Evolutionary conservation across 768 basidiomycete genomes (phyloP), one percentile per base, ranked within the genome.

Genomic region (Agrocybe pediades): DNA sequence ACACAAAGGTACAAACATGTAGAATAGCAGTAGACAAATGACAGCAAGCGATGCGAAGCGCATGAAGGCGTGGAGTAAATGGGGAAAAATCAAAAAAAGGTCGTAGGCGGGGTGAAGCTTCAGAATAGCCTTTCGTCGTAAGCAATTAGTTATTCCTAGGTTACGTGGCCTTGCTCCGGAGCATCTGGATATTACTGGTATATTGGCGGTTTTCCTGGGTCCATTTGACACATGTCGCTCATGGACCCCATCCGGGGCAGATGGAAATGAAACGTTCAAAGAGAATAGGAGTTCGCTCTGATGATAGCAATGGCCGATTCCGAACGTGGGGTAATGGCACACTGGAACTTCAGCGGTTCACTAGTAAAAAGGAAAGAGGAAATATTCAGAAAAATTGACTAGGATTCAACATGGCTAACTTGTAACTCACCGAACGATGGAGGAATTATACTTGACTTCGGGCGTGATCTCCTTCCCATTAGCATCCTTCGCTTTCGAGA

Each of bases 381-480:
- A 39, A 27, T 19, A 3, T 15, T 27, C 11, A 21, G 43, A 26
- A 17, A 20, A 9, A 23, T 20, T 17, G 20, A n/a, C 16, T 41
- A n/a, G 36, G 2, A 13, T 6, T 51, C 9, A 8, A 46, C 33
- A 16, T 17, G n/a, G n/a, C n/a, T 21, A 30, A 44, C 20, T 20
- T 44, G 17, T 9, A 4, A 51, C 55, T 48, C 29, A 65, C 64
- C 64, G 43, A 21, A 65, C 60, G 29, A 65, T 58, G 5, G 60
- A 60, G 13, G 64, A 62, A n/a, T 56, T 63, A 49, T 63, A 65
- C 17, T 63, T 60, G 8, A 57, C 29, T 20, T 60, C 57, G 11
- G 64, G 66, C 3, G 61, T 49, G 26, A 66, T 58, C 23, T 65
- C 59, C 2, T 56, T 57, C 2, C 65, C 65, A 27, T 56, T 33